phyloP scores from a whole-genome alignment of 148 eudicot species.

The Vaccinium corymbosum region DNA sequence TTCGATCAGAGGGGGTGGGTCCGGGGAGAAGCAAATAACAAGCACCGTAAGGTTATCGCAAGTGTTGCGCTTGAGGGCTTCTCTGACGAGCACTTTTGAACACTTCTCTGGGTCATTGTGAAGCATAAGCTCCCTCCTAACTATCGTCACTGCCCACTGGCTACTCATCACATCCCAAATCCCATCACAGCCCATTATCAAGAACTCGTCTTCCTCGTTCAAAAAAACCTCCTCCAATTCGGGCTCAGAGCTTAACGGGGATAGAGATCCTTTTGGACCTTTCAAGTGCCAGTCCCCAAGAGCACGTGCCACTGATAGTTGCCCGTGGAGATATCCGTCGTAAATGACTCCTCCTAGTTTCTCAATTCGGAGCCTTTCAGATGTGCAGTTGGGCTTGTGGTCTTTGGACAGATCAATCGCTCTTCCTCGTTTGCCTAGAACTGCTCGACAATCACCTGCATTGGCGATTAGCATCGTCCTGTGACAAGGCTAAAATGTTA shows the following conservation, averaged over 20 bases:
- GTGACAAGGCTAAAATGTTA: neutral
- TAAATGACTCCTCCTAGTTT: constrained; percentile 54
- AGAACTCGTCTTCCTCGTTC: constrained; percentile 55
- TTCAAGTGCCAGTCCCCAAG: constrained; percentile 70
- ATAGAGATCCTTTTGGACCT: constrained; percentile 41
- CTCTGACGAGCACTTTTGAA: constrained; percentile 39
- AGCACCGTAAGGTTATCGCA: constrained; percentile 58
- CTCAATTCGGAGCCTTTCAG: constrained; percentile 50
- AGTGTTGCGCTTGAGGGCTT: constrained; percentile 46
- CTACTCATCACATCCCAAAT: constrained; percentile 70
- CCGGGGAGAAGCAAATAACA: constrained; percentile 49
- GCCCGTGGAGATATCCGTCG: constrained; percentile 60
- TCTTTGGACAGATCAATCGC: constrained; percentile 60
- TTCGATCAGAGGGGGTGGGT: constrained; percentile 48
- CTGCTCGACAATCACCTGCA: constrained; percentile 62
- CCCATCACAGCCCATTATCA: constrained; percentile 59
- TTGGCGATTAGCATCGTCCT: constrained; percentile 56
- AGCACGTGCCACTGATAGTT: constrained; percentile 58
- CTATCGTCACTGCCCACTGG: constrained; percentile 49
- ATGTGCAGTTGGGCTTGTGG: constrained; percentile 61
- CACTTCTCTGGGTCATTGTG: constrained; percentile 59
- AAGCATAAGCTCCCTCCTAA: constrained; percentile 50
- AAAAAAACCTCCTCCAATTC: constrained; percentile 42
- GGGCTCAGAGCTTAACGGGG: constrained; percentile 55
- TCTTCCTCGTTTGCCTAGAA: constrained; percentile 56